A percentile compares a stretch with the other conserved stretches of the same genome.
Conservation (phyloP, 164 flowering plant species). For the Vitis amurensis region DNA sequence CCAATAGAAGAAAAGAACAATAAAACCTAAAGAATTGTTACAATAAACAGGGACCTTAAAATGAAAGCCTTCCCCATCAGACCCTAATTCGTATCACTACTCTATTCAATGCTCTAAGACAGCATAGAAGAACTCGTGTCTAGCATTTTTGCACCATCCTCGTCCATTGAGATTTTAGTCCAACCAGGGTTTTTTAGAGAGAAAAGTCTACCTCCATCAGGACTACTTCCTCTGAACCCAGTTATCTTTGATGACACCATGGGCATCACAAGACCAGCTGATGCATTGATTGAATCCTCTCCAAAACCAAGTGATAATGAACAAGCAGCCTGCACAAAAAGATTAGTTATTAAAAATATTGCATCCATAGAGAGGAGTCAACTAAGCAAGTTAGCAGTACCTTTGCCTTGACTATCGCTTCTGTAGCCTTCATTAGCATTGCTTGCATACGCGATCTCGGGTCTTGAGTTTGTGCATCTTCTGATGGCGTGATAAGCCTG, state of each 20-base stretch:
- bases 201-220: constrained; percentile 55
- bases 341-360: background rate
- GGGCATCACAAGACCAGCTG: constrained; percentile 92
- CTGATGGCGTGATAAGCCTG: constrained; percentile 48
- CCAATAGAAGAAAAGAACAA: too few species aligned
- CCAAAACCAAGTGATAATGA: constrained; percentile 72
- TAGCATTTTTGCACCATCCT: constrained; percentile 41
- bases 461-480: constrained; percentile 46
- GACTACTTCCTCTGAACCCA: constrained; percentile 70
- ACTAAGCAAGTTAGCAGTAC: constrained; percentile 28
- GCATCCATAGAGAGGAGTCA: background rate
- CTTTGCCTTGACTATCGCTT: constrained; percentile 61
- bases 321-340: constrained; percentile 64
- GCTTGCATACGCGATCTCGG: constrained; percentile 40
- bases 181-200: constrained; percentile 53
- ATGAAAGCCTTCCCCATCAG: too few species aligned
- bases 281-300: constrained; percentile 84
- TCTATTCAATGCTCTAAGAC: constrained; percentile 33
- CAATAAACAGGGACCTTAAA: background rate
- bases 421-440: constrained; percentile 33
- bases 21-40: too few species aligned
- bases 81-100: constrained; percentile 4
- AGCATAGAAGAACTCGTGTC: constrained; percentile 43
- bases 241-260: constrained; percentile 95
- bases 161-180: constrained; percentile 60